A percentile compares a stretch with the other conserved stretches of the same genome.
These are phyloP conservation scores for Lodderomyces parapsilosis DNA, from an alignment of 1,139 yeast genomes.

Conservation along the genomic window DNA sequence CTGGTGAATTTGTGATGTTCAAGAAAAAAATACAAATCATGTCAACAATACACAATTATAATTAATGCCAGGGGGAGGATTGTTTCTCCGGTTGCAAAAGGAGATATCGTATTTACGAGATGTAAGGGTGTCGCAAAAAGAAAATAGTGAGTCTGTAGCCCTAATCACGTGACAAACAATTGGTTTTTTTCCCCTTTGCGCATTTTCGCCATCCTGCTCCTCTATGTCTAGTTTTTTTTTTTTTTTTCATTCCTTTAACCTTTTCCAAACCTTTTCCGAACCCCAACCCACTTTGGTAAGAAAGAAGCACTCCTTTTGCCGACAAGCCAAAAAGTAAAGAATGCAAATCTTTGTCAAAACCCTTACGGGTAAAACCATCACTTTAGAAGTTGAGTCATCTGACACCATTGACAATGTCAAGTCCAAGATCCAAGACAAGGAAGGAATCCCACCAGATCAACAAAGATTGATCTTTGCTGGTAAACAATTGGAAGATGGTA, in stretches of 20 bases:
- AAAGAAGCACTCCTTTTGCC: constrained; percentile 49
- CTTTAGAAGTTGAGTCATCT: constrained; percentile 98
- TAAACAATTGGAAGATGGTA: constrained; percentile 99
- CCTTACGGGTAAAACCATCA: constrained; percentile 98
- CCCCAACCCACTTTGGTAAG: constrained; percentile 34
- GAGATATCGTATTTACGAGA: not conserved
- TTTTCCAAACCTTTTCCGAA: not conserved
- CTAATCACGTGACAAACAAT: constrained; percentile 4
- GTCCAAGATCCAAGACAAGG: constrained; percentile 99
- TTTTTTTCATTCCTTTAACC: not conserved
- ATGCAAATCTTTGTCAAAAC: constrained; percentile 99
- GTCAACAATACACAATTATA: too few relatives aligned
- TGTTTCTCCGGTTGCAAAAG: not conserved
- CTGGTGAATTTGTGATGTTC: not conserved
- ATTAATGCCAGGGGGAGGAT: not conserved
- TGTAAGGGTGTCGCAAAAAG: too few relatives aligned
- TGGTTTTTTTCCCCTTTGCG: not conserved
- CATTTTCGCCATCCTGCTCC: not conserved
- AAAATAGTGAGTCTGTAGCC: not conserved
- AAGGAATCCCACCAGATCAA: constrained; percentile 99
- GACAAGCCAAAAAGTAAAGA: constrained; percentile 74
- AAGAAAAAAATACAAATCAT: not conserved
- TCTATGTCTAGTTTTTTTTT: constrained; percentile 1
- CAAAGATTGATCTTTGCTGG: constrained; percentile 99
- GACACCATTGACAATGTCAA: constrained; percentile 99